Evolutionary conservation across 1,284 basidiomycete genomes (phyloP), one percentile per base, ranked within the genome.

Genomic region (Moniliophthora roreri): DNA sequence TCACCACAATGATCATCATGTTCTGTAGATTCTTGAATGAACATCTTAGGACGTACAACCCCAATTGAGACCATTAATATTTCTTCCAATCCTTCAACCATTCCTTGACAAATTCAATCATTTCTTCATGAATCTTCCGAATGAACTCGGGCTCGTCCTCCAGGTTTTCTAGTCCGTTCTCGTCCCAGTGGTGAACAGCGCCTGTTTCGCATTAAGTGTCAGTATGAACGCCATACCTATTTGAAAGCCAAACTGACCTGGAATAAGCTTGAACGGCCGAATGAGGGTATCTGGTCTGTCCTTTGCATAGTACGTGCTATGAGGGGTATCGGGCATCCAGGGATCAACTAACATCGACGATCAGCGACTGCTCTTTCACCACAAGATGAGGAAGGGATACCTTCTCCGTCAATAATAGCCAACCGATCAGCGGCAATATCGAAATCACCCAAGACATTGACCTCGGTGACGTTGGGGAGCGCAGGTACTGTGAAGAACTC

Each of bases 121-220:
- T 90, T 66, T 95, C 85, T 38, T 71, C 69, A 62, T 98, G 95
- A 45, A 98, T 89, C 62, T 84, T 79, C 55, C 79, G 77, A 60
- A 98, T 96, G 60, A 92, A 80, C 8, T 71, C 63, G 1, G 95
- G 95, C 65, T 97, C 95, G 24, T 80, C 72, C 0, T 69, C 63
- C 34, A 82, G 73, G 58, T 92, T 74, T 9, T 63, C 63, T n/a
- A 92, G 75, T 0, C 94, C 93, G 63, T 90, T 89, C 72, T 95
- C 91, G 62, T 96, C 94, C 63, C 87, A 96, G 64, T 96, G 94
- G 66, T 97, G 94, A 2, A 95, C 91, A 16, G 80, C 93, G 54
- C 83, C 89, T 91, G 58, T 15, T n/a, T n/a, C n/a, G n/a, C n/a
- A 37, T 28, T 46, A 44, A 47, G 46, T 42, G 28, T 32, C 28